Percentiles rank a stretch among this genome's conserved stretches.
phyloP scores from a whole-genome alignment of 345 rosid species.

The Bruguiera parviflora region DNA sequence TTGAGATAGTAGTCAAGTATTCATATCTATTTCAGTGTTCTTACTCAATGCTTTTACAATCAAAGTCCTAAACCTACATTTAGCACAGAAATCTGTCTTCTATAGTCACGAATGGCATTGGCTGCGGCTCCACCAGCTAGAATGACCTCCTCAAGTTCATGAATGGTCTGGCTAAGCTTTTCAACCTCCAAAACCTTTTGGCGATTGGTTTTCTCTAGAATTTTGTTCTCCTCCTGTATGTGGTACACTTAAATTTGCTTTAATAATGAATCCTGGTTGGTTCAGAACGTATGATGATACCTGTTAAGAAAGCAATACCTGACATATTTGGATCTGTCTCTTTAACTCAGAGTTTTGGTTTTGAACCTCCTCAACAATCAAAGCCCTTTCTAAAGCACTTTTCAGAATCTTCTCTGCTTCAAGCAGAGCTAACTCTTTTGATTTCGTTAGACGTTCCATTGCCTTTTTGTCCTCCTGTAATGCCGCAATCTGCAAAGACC shows the following conservation, averaged over 20 bases:
- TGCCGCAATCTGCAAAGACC: slow-evolving; percentile 44
- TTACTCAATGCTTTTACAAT: too few species aligned
- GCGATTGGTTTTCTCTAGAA: slow-evolving; percentile 89
- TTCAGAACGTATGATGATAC: too few species aligned
- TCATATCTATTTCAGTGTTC: neutral
- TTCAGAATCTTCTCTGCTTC: slow-evolving; percentile 84
- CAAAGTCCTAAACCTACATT: slow-evolving; percentile 40
- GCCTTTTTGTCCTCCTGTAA: slow-evolving; percentile 89
- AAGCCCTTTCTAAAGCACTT: slow-evolving; percentile 85
- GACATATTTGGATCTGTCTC: slow-evolving; percentile 85
- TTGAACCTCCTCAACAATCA: slow-evolving; percentile 92
- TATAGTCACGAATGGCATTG: slow-evolving; percentile 67
- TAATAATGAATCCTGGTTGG: neutral
- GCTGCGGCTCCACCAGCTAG: slow-evolving; percentile 85
- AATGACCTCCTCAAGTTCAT: slow-evolving; percentile 80
- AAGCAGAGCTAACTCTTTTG: slow-evolving; percentile 76
- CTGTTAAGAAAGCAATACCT: slow-evolving; percentile 27
- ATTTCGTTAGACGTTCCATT: slow-evolving; percentile 79
- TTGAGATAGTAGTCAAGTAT: neutral
- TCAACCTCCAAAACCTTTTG: slow-evolving; percentile 85
- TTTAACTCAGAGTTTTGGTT: slow-evolving; percentile 84
- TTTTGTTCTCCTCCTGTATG: slow-evolving; percentile 78
- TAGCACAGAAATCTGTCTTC: slow-evolving; percentile 73
- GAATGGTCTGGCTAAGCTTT: slow-evolving; percentile 81
- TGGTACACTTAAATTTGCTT: neutral